Base-by-base conservation (phyloP, 345 rosid genomes). In the Rhizophora mangle region DNA sequence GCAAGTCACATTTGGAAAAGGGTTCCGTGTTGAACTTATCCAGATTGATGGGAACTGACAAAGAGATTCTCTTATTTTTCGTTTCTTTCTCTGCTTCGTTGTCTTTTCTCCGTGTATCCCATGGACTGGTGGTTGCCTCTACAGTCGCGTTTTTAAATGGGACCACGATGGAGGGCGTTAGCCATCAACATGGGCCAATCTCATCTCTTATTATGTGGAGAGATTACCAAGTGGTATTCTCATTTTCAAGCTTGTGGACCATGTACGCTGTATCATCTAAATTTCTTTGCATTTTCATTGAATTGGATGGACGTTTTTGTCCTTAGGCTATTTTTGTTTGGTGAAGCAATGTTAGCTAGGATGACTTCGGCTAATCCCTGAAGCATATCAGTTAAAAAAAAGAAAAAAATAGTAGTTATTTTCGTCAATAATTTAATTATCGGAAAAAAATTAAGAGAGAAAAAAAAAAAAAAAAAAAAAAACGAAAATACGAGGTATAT, bases 161-260 rank as follows among this genome's bases (percentile, higher is more conserved):
- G 72, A 75, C 84, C 75, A 49, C 9, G 72, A 66, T 77, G 65
- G 62, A 24, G 62, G 1, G 26, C 10, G 1, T 65, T 49, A 63
- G 63, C 75, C 60, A 72, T 76, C 80, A 64, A 76, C 69, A 21
- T 63, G 71, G 82, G 37, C 76, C 74, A 80, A 51, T 74, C 67
- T 73, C 73, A 73, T 73, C 78, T 5, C 60, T 11, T 11, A 4
- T 21, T 8, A 16, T 13, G 36, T 4, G 53, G 21, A 21, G 20
- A 34, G 22, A 13, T 49, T 61, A 13, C 24, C 30, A 5, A 24
- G 21, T 43, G 68, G 32, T 47, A 37, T 66, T 56, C 51, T 62
- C 66, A 29, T 49, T 76, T 82, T 79, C 77, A 79, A 79, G 58
- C 69, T 64, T 49, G 61, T 74, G 74, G 83, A 77, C 77, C 69